Evolutionary conservation across 139 green algal species (phyloP), one percentile per base, ranked within the genome.

Genomic region (Coelastrella sp.): DNA sequence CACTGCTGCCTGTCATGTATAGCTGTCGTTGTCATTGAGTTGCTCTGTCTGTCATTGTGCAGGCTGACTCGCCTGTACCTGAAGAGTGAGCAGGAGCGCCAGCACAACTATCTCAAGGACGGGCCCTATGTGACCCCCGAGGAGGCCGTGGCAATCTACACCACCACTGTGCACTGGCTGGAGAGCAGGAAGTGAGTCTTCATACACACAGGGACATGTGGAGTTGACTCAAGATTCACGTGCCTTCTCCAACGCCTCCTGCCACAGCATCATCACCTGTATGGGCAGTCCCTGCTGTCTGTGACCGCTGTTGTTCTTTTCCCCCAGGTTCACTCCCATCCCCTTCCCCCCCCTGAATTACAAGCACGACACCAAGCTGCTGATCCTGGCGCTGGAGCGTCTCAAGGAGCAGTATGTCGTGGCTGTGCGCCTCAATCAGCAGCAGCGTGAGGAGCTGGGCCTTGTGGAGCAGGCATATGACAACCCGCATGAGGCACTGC

Each of bases 281-380:
- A 58, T 58, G 61, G 12, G 17, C 6, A 49, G 73, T 7, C 9
- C 57, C 17, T 82, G 35, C 73, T 80, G 15, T 5, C 4, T 80
- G 73, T n/a, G 35, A 49, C 35, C 35, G 35, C 35, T 49, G 35
- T 49, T 49, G 35, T 49, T 49, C 35, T 49, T 49, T 17, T 49
- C 25, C 15, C 73, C 9, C 78, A 87, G 87, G 78, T 91, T 99
- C 94, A 95, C 92, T 65, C 97, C 97, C 90, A 99, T 99, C 93
- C 98, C 98, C 74, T 99, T 99, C 95, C 98, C 98, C 14, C 98
- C 98, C 25, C 96, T 99, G 17, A 99, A 97, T 78, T 99, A 99
- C 96, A 99, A 99, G 96, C 98, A 99, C 90, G 98, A 99, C 96
- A 99, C 97, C 90, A 99, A 99, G 97, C 96, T 99, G 91, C 95